Evolutionary conservation across 805 yeast genomes (phyloP).

Genomic region (Diddensiella caesifluorescens): DNA sequence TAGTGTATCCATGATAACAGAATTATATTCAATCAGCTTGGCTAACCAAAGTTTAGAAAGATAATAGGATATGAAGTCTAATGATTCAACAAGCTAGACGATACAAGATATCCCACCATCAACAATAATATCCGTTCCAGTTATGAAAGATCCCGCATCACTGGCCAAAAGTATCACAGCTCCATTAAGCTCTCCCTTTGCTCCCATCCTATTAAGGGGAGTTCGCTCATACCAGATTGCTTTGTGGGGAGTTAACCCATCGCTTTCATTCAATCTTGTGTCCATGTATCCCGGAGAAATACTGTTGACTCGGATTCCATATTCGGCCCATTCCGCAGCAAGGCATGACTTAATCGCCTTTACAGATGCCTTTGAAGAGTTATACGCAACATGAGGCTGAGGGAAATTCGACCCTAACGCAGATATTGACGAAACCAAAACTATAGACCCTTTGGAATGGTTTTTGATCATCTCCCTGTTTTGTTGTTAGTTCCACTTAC

Average conservation of each 20-base stretch:
- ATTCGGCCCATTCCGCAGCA: conserved; percentile 11
- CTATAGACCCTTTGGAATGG: conserved; percentile 7
- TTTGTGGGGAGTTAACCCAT: conserved; percentile 55
- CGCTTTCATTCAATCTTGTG: conserved; percentile 67
- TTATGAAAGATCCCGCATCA: conserved; percentile 70
- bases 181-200: conserved; percentile 78
- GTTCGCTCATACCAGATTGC: conserved; percentile 39
- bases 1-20: too few species aligned
- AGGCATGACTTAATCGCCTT: conserved; percentile 2
- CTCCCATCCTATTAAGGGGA: conserved; percentile 8
- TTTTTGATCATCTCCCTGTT: conserved; percentile 3
- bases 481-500: background rate
- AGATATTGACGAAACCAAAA: conserved; percentile 8
- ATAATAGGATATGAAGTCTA: too few species aligned
- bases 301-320: conserved; percentile 8
- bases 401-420: conserved; percentile 4
- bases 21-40: too few species aligned
- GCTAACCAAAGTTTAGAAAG: too few species aligned
- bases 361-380: conserved; percentile 62
- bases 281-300: conserved; percentile 30
- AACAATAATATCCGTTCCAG: conserved; percentile 74
- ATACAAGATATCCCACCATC: conserved; percentile 59
- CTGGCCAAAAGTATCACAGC: conserved; percentile 80
- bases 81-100: too few species aligned
- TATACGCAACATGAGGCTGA: conserved; percentile 39